Evolutionary conservation across 768 basidiomycete genomes (phyloP).

Genomic region (Rhodotorula toruloides): DNA sequence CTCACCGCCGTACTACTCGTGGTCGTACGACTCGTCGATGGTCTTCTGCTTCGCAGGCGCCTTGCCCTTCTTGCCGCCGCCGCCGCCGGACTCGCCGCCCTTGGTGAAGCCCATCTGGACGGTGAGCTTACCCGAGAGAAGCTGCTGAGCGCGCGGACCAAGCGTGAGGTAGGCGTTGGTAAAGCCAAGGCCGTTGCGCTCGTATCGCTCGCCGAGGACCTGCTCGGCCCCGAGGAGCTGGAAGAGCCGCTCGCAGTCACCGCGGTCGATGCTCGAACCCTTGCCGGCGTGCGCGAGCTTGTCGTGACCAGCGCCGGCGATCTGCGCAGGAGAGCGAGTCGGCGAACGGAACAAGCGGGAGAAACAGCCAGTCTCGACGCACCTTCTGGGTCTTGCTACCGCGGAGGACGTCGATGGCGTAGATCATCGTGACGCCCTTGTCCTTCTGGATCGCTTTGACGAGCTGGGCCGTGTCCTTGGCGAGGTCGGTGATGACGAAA

Average conservation of each 20-base stretch:
- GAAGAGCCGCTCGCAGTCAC: conserved; percentile 64
- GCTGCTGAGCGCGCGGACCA: conserved; percentile 6
- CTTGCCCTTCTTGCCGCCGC: not conserved
- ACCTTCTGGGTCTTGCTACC: conserved; percentile 55
- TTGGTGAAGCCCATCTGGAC: conserved; percentile 24
- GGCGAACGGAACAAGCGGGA: not conserved
- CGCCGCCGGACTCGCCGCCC: no score
- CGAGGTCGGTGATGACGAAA: conserved; percentile 70
- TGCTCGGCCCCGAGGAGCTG: conserved; percentile 56
- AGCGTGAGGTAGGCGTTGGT: conserved; percentile 47
- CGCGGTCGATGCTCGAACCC: conserved; percentile 53
- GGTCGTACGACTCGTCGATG: conserved; percentile 28
- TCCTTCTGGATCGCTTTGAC: conserved; percentile 53
- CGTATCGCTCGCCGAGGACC: conserved; percentile 54
- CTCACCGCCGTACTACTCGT: conserved; percentile 21
- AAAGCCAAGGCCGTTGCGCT: conserved; percentile 50
- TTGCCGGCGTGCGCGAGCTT: conserved; percentile 55
- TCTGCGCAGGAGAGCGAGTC: conserved; percentile 37
- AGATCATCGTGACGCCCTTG: conserved; percentile 58
- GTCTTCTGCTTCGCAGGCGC: not conserved
- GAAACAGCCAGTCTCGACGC: not conserved
- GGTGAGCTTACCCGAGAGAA: conserved; percentile 10
- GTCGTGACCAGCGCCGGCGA: conserved; percentile 54
- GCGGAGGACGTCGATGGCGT: conserved; percentile 61
- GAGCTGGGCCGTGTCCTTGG: conserved; percentile 58